Evolutionary conservation across 106 monocot genomes (phyloP).

Genomic region (Alisma plantagoaquatica): DNA sequence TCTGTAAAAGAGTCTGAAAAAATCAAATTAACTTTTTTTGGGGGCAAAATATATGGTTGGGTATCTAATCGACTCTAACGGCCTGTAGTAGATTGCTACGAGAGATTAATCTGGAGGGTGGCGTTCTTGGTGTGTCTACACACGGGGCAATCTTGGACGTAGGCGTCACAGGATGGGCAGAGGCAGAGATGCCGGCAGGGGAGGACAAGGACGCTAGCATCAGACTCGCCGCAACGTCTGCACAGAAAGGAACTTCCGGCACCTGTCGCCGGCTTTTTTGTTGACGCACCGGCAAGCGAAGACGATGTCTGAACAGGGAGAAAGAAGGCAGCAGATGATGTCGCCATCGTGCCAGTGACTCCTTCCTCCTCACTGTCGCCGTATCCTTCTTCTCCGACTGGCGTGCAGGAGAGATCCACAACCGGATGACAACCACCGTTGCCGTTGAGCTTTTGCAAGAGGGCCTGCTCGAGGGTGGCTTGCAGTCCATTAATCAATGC

Average conservation of each 20-base stretch:
- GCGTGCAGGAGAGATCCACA: background rate
- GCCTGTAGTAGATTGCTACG: too few relatives aligned
- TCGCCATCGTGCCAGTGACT: too few relatives aligned
- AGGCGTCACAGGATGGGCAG: constrained; percentile 36
- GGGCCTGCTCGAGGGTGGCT: constrained; percentile 41
- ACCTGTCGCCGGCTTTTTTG: too few relatives aligned
- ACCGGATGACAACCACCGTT: too few relatives aligned
- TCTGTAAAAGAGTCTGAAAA: too few relatives aligned
- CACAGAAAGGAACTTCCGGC: constrained; percentile 19
- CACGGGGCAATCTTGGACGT: constrained; percentile 31
- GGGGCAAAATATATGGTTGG: too few relatives aligned
- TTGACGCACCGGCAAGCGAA: too few relatives aligned
- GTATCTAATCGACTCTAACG: too few relatives aligned
- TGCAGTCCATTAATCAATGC: constrained; percentile 31
- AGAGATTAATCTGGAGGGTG: constrained; percentile 28
- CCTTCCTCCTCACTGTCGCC: constrained; percentile 26
- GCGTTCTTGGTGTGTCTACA: constrained; percentile 36
- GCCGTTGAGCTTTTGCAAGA: constrained; percentile 8
- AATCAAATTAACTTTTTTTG: too few relatives aligned
- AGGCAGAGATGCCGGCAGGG: too few relatives aligned
- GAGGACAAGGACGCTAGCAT: constrained; percentile 40
- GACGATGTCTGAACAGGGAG: too few relatives aligned
- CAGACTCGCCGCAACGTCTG: constrained; percentile 31
- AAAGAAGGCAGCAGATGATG: constrained; percentile 36
- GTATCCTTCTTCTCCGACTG: background rate